Evolutionary conservation across 2,329 filamentous ascomycete genomes (phyloP).

Genomic region (Tympanopsis confertula): DNA sequence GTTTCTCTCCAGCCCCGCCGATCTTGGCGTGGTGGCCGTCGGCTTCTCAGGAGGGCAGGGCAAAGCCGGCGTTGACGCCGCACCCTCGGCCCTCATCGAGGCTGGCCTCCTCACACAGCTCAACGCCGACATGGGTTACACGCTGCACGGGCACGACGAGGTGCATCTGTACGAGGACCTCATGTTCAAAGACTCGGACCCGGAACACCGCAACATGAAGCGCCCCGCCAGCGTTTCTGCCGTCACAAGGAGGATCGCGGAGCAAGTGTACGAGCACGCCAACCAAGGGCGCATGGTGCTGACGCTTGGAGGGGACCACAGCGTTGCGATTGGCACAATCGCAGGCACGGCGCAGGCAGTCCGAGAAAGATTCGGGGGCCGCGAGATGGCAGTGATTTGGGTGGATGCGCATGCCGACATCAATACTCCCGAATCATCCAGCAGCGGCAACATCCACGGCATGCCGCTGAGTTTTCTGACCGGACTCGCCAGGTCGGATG

Average conservation of each 20-base stretch:
- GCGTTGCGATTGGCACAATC: slow-evolving; percentile 88
- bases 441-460: slow-evolving; percentile 88
- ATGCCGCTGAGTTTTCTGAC: slow-evolving; percentile 94
- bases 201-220: slow-evolving; percentile 84
- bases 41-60: slow-evolving; percentile 95
- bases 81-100: slow-evolving; percentile 78
- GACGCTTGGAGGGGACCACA: slow-evolving; percentile 91
- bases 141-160: slow-evolving; percentile 68
- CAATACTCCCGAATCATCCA: slow-evolving; percentile 85
- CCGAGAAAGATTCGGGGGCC: slow-evolving; percentile 61
- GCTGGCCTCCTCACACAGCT: slow-evolving; percentile 78
- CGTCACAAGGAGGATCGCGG: slow-evolving; percentile 67
- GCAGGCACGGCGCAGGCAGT: slow-evolving; percentile 77
- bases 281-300: slow-evolving; percentile 74
- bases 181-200: slow-evolving; percentile 36
- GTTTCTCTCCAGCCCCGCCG: slow-evolving; percentile 68
- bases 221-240: slow-evolving; percentile 76
- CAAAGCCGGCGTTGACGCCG: slow-evolving; percentile 88
- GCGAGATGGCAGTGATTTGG: slow-evolving; percentile 93
- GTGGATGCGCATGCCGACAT: slow-evolving; percentile 97
- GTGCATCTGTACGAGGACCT: slow-evolving; percentile 71
- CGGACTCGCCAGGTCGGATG: slow-evolving; percentile 66
- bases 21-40: slow-evolving; percentile 85
- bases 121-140: slow-evolving; percentile 75
- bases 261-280: slow-evolving; percentile 81